Evolutionary conservation across 129 eudicot genomes (phyloP).

Genomic region (Helianthus tuberosus): DNA sequence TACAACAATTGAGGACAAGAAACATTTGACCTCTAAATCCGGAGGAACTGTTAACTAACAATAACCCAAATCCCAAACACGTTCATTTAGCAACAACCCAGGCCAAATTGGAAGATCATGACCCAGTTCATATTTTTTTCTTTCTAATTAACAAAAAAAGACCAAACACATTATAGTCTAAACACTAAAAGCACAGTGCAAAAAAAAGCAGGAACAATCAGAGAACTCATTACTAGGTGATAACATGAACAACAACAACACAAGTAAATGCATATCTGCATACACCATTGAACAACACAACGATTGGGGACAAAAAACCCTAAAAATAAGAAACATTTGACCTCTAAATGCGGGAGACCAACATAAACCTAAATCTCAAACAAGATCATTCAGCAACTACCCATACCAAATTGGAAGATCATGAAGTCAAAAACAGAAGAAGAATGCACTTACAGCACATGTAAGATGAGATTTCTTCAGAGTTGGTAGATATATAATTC

Average conservation of each 20-base stretch:
- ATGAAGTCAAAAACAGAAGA: slow-evolving; percentile 6
- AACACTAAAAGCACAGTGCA: slow-evolving; percentile 27
- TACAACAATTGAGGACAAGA: neutral
- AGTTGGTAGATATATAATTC: slow-evolving; percentile 15
- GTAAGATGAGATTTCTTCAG: slow-evolving; percentile 15
- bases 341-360: slow-evolving; percentile 5
- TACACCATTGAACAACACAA: slow-evolving; percentile 14
- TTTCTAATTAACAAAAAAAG: neutral
- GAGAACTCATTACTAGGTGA: neutral
- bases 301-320: slow-evolving; percentile 16
- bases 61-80: neutral
- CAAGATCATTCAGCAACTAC: neutral
- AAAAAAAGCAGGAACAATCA: slow-evolving; percentile 1
- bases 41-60: slow-evolving; percentile 9
- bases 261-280: slow-evolving; percentile 4
- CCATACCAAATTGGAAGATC: neutral
- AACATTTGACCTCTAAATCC: neutral
- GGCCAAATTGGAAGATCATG: slow-evolving; percentile 9
- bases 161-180: neutral
- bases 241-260: neutral
- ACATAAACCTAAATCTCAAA: neutral
- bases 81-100: neutral
- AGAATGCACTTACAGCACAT: slow-evolving; percentile 31
- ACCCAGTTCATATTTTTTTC: neutral
- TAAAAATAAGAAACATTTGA: neutral